Evolutionary conservation across 331 rosid genomes (phyloP).

Genomic region (Quercus phellos): DNA sequence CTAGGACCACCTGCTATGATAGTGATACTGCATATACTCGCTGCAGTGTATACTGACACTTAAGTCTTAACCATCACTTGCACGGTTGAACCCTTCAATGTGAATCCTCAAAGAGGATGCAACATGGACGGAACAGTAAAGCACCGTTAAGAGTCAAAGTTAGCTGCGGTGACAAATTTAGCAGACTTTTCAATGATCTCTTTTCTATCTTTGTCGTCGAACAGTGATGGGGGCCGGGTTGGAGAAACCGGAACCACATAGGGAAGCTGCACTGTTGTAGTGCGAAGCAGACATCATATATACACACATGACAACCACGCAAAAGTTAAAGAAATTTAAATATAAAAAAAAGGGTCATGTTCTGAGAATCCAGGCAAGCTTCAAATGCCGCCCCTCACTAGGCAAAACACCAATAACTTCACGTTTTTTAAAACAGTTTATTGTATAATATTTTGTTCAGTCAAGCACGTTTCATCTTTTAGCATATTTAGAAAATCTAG

Average conservation of each 20-base stretch:
- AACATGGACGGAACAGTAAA: background rate
- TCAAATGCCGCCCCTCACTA: slow-evolving; percentile 32
- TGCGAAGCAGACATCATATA: background rate
- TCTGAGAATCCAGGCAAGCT: slow-evolving; percentile 26
- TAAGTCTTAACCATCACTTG: no score
- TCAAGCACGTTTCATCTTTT: slow-evolving; percentile 47
- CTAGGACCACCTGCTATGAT: no score
- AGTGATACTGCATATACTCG: no score
- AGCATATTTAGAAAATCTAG: slow-evolving; percentile 1
- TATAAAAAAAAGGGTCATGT: background rate
- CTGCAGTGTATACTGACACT: no score
- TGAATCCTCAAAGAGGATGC: background rate
- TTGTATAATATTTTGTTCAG: slow-evolving; percentile 12
- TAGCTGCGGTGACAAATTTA: slow-evolving; percentile 1
- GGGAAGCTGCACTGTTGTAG: background rate
- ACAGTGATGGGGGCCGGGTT: background rate
- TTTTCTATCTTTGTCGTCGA: background rate
- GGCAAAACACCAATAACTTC: slow-evolving; percentile 22
- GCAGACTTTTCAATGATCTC: background rate
- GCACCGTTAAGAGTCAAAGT: slow-evolving; percentile 13
- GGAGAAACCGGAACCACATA: slow-evolving; percentile 25
- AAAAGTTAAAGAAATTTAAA: background rate
- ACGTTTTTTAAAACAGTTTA: slow-evolving; percentile 18
- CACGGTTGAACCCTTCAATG: no score
- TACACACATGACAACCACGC: background rate